phyloP scores from a whole-genome alignment of 495 filamentous ascomycete species.

The Podospora pseudocomata region DNA sequence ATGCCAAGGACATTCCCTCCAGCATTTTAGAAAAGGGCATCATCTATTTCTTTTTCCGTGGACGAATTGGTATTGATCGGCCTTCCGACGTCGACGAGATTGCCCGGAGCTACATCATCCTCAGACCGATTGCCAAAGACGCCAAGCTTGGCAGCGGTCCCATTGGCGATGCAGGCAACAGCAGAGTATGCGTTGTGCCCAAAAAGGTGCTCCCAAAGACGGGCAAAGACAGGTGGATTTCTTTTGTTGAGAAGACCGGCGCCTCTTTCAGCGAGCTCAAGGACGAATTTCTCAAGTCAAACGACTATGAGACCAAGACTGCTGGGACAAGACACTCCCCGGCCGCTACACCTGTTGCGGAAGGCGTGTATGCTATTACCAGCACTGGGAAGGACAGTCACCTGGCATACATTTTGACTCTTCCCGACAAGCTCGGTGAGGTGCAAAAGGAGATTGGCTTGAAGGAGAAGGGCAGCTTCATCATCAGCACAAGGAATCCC shows the following conservation, averaged over 20 bases:
- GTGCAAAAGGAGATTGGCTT: slow-evolving; percentile 78
- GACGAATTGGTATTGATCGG: slow-evolving; percentile 68
- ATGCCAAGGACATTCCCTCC: slow-evolving; percentile 52
- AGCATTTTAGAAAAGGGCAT: slow-evolving; percentile 86
- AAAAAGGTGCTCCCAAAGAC: slow-evolving; percentile 83
- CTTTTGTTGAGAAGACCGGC: slow-evolving; percentile 77
- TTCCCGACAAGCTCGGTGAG: slow-evolving; percentile 65
- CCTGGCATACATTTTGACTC: slow-evolving; percentile 76
- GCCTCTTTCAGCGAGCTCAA: slow-evolving; percentile 66
- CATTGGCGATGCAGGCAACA: slow-evolving; percentile 61
- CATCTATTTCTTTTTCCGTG: slow-evolving; percentile 90
- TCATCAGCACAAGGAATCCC: slow-evolving; percentile 80
- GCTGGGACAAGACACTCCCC: slow-evolving; percentile 65
- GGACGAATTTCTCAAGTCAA: slow-evolving; percentile 62
- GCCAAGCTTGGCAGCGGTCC: slow-evolving; percentile 61
- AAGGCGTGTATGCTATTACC: slow-evolving; percentile 85
- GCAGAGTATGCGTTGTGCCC: slow-evolving; percentile 71
- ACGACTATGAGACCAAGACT: slow-evolving; percentile 75
- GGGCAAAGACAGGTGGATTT: slow-evolving; percentile 69
- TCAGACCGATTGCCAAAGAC: slow-evolving; percentile 69
- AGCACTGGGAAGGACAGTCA: slow-evolving; percentile 68
- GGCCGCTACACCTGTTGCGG: slow-evolving; percentile 69
- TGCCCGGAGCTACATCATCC: slow-evolving; percentile 74
- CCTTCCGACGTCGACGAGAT: slow-evolving; percentile 69
- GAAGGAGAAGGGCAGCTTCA: slow-evolving; percentile 66